phyloP scores from a whole-genome alignment of 352 stramenopile genomes.

The Aphanomyces cochlioides region DNA sequence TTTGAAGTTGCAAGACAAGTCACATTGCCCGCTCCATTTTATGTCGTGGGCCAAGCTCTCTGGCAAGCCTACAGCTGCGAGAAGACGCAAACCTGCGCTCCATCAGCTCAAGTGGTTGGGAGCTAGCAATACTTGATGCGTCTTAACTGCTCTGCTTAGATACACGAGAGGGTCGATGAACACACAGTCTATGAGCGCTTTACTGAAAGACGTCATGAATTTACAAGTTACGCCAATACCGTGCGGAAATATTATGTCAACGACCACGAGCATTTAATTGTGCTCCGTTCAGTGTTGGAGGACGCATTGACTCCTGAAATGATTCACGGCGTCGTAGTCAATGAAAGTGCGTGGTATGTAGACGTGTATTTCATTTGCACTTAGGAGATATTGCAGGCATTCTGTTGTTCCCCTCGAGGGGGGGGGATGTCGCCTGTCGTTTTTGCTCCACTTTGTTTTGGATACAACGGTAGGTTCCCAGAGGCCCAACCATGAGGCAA shows the following conservation, averaged over 20 bases:
- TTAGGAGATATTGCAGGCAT: no score
- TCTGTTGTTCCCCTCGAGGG: no score
- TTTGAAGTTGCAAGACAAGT: neutral
- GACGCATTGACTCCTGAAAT: constrained; percentile 22
- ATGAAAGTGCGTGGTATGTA: constrained; percentile 20
- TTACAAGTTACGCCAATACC: neutral
- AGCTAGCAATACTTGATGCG: neutral
- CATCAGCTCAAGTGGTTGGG: neutral
- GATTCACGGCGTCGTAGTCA: neutral
- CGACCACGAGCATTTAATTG: neutral
- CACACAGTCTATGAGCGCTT: constrained; percentile 12
- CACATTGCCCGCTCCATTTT: neutral
- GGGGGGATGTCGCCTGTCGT: no score
- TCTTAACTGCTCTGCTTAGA: neutral
- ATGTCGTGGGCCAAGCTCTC: neutral
- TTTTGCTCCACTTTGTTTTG: no score
- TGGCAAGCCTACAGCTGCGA: neutral
- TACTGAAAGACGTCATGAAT: neutral
- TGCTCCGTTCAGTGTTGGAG: constrained; percentile 23
- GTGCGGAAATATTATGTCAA: neutral
- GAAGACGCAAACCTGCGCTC: no score
- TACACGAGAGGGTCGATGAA: neutral
- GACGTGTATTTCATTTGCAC: no score
- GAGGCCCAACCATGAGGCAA: no score
- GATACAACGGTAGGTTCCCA: no score